Evolutionary conservation across 2,329 filamentous ascomycete genomes (phyloP), one percentile per base, ranked within the genome.

Genomic region (Epichloe typhina): DNA sequence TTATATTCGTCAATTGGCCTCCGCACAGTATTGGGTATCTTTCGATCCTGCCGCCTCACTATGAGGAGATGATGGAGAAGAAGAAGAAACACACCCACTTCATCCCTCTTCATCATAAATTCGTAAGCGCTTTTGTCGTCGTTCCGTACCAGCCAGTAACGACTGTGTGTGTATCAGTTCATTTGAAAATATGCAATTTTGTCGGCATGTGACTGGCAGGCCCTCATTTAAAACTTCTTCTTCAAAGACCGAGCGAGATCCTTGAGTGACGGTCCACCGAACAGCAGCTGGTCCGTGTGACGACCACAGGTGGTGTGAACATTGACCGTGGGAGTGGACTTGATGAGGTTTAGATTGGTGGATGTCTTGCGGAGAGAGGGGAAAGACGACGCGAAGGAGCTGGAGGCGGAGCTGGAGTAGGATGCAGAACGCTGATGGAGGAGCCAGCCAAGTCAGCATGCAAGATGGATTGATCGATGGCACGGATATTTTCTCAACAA

Each of bases 221-320:
- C 2, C 2, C 6, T 21, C 19, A 17, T 19, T 50, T 40, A 55
- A 21, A 51, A 45, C 49, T 61, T 59, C 58, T 64, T 68, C 41
- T 69, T 67, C 45, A 74, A 57, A 15, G 67, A 62, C 44, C 68
- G 68, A 55, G 70, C 69, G 36, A 74, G 60, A 43, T 72, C 70
- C 7, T 66, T 60, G 21, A 75, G 58, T 2, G 69, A 74, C 41
- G 69, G 70, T 1, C 75, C 75, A 36, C 72, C 65, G 53, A 79
- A 74, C 13, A 79, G 64, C 52, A 70, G 75, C 57, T 78, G 73
- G 56, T 76, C 69, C 39, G 73, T 73, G 61, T 79, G 75, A 13
- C 76, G 68, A 13, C 76, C 76, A 54, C 76, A 79, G 52, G 75
- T 73, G 37, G 74, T 77, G 62, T 77, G 70, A 41, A 72, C 69